phyloP scores from a whole-genome alignment of 23 red algal species.

The Cyanidium caldarium region DNA sequence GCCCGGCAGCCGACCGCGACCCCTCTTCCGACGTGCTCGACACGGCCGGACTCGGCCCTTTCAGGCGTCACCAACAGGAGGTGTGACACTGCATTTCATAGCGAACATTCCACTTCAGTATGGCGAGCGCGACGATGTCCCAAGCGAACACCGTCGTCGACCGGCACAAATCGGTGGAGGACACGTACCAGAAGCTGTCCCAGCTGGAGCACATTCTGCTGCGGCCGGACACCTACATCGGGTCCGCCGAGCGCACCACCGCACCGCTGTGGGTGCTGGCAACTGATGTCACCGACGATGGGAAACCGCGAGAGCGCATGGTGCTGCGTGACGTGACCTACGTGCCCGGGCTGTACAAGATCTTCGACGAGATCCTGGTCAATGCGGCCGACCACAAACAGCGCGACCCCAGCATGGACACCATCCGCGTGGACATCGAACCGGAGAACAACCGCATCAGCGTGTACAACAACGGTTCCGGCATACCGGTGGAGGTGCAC shows the following conservation, averaged over 20 bases:
- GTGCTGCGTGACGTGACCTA: slow-evolving; percentile 7
- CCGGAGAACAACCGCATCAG: slow-evolving; percentile 13
- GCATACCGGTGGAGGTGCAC: slow-evolving; percentile 17
- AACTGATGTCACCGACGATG: no score
- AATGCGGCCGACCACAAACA: slow-evolving; percentile 26
- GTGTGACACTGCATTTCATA: no score
- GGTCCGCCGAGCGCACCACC: slow-evolving; percentile 8
- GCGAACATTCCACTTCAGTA: no score
- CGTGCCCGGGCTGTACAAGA: slow-evolving; percentile 20
- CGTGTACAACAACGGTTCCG: slow-evolving; percentile 19
- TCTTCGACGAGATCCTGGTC: slow-evolving; percentile 22
- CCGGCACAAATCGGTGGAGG: slow-evolving; percentile 8
- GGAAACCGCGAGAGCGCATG: neutral
- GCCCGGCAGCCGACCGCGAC: no score
- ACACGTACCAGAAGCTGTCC: slow-evolving; percentile 21
- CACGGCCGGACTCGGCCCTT: no score
- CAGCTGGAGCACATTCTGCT: slow-evolving; percentile 17
- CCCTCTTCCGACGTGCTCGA: no score
- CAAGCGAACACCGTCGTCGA: neutral
- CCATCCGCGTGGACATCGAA: slow-evolving; percentile 10
- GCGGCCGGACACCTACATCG: slow-evolving; percentile 23
- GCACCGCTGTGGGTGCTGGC: neutral
- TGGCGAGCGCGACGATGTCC: neutral
- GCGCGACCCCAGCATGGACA: slow-evolving; percentile 7
- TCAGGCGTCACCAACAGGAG: no score